A percentile compares a stretch with the other conserved stretches of the same genome.
Conservation (phyloP, 805 yeast genomes). For the Ogataea siamensis region DNA sequence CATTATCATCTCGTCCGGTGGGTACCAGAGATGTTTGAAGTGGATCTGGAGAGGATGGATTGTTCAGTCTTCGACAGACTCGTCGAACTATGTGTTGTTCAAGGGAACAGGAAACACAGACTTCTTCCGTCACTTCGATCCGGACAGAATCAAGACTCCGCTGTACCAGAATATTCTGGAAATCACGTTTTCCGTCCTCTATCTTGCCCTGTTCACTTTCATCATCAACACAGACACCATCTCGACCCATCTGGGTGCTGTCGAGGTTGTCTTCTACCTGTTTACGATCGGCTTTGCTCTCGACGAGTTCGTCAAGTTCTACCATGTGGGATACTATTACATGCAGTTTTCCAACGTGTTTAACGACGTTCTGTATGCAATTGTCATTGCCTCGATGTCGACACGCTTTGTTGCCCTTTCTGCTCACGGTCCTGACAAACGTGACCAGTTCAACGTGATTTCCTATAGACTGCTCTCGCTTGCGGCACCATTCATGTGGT, state of each 20-base stretch:
- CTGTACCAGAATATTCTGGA: constrained; percentile 75
- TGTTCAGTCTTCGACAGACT: constrained; percentile 67
- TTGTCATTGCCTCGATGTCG: constrained; percentile 51
- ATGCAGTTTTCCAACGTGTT: constrained; percentile 77
- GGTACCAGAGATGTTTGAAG: constrained; percentile 80
- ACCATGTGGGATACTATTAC: constrained; percentile 72
- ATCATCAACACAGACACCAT: constrained; percentile 59
- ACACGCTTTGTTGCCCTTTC: constrained; percentile 49
- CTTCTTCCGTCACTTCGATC: constrained; percentile 66
- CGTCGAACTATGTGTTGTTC: constrained; percentile 65
- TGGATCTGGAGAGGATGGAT: constrained; percentile 97
- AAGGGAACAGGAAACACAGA: constrained; percentile 54
- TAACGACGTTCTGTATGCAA: constrained; percentile 64
- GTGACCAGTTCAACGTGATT: constrained; percentile 24
- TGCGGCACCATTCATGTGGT: constrained; percentile 87
- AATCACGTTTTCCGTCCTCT: constrained; percentile 62
- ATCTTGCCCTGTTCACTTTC: constrained; percentile 58
- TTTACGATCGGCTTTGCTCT: constrained; percentile 64
- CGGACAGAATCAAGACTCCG: constrained; percentile 83
- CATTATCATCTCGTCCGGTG: constrained; percentile 71
- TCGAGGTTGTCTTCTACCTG: constrained; percentile 58
- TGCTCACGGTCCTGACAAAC: constrained; percentile 26
- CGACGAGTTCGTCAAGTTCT: constrained; percentile 70
- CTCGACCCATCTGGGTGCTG: constrained; percentile 35
- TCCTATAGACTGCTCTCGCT: constrained; percentile 72